Evolutionary conservation across 176 grass and related monocot genomes (phyloP).

Genomic region (Oryza meyeriana): DNA sequence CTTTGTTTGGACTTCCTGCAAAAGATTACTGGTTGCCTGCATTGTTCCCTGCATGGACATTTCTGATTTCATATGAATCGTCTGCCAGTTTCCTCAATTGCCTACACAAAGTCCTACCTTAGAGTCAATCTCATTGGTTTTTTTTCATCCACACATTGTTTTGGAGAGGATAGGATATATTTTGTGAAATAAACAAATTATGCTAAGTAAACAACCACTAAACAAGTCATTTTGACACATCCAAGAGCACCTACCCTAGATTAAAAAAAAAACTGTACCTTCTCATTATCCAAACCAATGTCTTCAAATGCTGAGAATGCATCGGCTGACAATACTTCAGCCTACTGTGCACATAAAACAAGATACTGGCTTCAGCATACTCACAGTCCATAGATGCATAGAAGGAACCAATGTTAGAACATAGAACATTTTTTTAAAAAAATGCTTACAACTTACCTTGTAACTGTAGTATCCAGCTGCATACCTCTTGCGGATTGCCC

Average conservation of each 20-base stretch:
- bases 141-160: background rate
- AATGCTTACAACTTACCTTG: slow-evolving; percentile 57
- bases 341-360: slow-evolving; percentile 58
- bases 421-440: background rate
- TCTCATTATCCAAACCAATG: slow-evolving; percentile 81
- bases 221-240: background rate
- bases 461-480: slow-evolving; percentile 99
- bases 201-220: background rate
- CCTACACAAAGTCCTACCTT: slow-evolving; percentile 33
- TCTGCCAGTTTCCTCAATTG: slow-evolving; percentile 76
- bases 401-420: background rate
- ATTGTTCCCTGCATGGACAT: too few species aligned
- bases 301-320: slow-evolving; percentile 99
- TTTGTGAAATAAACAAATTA: background rate
- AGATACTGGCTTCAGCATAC: background rate
- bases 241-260: background rate
- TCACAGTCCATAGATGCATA: background rate
- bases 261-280: slow-evolving; percentile 36
- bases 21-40: too few species aligned
- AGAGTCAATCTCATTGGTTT: background rate
- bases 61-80: too few species aligned
- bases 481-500: slow-evolving; percentile 77
- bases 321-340: slow-evolving; percentile 93
- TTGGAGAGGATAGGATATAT: background rate
- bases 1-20: too few species aligned